Evolutionary conservation across 2,329 filamentous ascomycete genomes (phyloP).

Genomic region (Neonectria coccinea): DNA sequence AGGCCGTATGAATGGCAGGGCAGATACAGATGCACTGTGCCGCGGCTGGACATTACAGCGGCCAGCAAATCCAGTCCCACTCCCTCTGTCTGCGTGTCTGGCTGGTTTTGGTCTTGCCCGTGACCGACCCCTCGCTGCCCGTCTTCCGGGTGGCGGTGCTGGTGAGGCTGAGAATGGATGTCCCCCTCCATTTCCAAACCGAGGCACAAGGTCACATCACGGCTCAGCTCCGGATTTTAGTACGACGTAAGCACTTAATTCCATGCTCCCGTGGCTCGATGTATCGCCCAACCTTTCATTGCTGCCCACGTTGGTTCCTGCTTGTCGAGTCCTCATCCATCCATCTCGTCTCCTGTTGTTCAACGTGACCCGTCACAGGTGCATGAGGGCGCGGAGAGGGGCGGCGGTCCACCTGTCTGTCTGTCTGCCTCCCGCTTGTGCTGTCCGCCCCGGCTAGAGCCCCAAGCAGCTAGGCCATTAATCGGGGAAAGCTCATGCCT

Average conservation of each 20-base stretch:
- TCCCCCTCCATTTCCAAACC: too few relatives aligned
- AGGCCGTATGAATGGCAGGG: not conserved
- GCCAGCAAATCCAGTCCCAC: not conserved
- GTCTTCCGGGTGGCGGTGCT: not conserved
- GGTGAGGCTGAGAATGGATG: not conserved
- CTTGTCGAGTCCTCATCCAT: not conserved
- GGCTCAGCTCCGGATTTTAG: too few relatives aligned
- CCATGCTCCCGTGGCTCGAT: not conserved
- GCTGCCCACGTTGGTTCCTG: not conserved
- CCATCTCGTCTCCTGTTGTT: not conserved
- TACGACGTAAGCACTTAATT: not conserved
- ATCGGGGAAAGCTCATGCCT: not conserved
- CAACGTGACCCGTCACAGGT: not conserved
- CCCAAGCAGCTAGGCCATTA: not conserved
- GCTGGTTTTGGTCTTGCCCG: not conserved
- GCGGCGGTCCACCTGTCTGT: not conserved
- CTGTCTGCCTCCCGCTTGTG: not conserved
- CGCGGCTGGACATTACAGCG: not conserved
- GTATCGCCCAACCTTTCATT: not conserved
- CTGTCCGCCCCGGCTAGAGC: not conserved
- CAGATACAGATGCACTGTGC: slow-evolving; percentile 2
- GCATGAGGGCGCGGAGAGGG: not conserved
- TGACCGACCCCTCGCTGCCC: not conserved
- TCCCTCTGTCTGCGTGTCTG: not conserved
- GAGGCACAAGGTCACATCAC: too few relatives aligned